A percentile compares a stretch with the other conserved stretches of the same genome.
phyloP scores from a whole-genome alignment of 208 protist genomes.

The Leishmania tarentolae region DNA sequence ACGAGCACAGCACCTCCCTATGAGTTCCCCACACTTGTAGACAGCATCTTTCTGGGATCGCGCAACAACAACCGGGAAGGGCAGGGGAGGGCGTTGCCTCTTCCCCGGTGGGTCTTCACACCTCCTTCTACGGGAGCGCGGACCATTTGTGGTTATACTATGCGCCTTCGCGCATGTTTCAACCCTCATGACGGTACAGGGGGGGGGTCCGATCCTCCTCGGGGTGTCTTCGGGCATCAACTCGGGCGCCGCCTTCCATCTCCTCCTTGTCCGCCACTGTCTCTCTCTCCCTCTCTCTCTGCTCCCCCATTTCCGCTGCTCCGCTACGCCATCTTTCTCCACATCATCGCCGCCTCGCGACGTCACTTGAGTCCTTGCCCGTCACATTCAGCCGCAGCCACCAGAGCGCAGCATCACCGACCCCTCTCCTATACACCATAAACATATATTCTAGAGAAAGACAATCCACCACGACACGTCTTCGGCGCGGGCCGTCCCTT shows the following conservation, averaged over 20 bases:
- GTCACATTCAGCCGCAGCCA: background rate
- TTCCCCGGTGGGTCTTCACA: background rate
- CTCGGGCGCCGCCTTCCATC: no score
- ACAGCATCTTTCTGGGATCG: background rate
- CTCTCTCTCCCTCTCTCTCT: background rate
- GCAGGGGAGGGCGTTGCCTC: background rate
- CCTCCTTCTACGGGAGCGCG: background rate
- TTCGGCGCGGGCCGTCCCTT: no score
- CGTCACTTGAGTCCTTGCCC: background rate
- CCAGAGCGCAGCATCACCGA: background rate
- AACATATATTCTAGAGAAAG: background rate
- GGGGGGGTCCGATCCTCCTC: background rate
- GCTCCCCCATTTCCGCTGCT: background rate
- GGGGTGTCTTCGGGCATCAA: no score
- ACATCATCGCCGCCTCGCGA: background rate
- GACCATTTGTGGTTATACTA: background rate
- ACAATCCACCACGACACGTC: background rate
- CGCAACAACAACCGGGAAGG: background rate
- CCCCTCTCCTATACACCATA: background rate
- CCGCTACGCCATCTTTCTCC: background rate
- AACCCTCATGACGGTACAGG: slow-evolving; percentile 1
- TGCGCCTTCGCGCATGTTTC: background rate
- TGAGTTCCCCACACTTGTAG: background rate
- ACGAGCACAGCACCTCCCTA: background rate
- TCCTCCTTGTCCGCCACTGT: background rate